phyloP scores from a whole-genome alignment of 176 grass and related monocot genomes.

The Stipa capillata region DNA sequence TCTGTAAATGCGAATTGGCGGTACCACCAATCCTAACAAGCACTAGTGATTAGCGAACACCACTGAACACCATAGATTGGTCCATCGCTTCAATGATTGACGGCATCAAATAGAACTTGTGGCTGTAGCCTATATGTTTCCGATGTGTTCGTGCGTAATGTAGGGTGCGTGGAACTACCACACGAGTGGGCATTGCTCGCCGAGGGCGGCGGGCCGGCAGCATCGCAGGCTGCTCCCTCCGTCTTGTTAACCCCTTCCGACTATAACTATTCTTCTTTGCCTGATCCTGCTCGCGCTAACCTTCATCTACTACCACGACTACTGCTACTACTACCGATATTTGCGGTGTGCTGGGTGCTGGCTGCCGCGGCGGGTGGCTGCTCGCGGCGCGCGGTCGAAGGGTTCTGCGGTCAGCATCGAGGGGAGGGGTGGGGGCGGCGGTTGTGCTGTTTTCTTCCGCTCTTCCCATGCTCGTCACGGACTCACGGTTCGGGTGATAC shows the following conservation, averaged over 20 bases:
- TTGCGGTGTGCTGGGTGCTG: neutral
- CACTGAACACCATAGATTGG: neutral
- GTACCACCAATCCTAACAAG: neutral
- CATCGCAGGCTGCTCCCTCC: neutral
- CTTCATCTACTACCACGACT: neutral
- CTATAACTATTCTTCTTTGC: neutral
- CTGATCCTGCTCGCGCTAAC: neutral
- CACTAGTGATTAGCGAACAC: neutral
- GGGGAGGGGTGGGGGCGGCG: neutral
- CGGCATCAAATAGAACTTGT: neutral
- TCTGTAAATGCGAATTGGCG: slow-evolving; percentile 21
- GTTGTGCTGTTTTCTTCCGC: neutral
- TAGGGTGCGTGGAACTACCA: slow-evolving; percentile 4
- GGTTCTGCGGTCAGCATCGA: neutral
- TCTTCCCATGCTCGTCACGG: neutral
- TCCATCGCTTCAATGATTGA: neutral
- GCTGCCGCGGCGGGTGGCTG: neutral
- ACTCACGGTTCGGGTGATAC: neutral
- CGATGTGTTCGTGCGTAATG: no score
- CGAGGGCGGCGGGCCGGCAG: no score
- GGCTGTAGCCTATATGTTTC: no score
- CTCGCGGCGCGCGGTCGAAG: neutral
- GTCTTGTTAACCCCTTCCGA: neutral
- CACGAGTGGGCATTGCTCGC: slow-evolving; percentile 67
- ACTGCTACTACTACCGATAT: neutral